These are phyloP conservation scores for Penicillium verrucosum DNA, from an alignment of 2,329 filamentous ascomycete genomes.

Conservation along the genomic window DNA sequence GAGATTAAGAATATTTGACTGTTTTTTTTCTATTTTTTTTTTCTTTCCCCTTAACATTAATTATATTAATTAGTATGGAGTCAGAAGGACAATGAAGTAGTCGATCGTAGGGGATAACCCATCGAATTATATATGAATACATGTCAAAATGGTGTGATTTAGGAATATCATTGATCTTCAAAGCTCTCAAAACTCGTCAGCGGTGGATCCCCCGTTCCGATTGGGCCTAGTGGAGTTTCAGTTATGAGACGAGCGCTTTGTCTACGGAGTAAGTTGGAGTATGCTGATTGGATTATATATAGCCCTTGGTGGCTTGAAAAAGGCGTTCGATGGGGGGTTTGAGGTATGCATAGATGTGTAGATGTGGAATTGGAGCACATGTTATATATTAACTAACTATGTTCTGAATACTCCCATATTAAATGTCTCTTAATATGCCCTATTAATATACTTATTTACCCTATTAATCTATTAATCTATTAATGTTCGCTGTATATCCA, in stretches of 20 bases:
- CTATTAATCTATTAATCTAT: not conserved
- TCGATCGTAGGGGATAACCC: not conserved
- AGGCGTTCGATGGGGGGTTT: not conserved
- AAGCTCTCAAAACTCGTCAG: constrained; percentile 18
- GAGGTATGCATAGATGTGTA: not conserved
- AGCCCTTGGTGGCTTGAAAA: not conserved
- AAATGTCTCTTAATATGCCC: not conserved
- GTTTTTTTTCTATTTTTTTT: not conserved
- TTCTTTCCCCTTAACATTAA: no score
- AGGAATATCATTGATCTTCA: not conserved
- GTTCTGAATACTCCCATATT: not conserved
- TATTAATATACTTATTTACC: no score
- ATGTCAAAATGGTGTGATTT: not conserved
- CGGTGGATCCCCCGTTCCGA: constrained; percentile 11
- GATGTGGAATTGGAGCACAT: not conserved
- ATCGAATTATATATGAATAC: not conserved
- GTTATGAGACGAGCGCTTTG: constrained; percentile 15
- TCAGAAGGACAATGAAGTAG: not conserved
- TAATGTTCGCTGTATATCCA: no score
- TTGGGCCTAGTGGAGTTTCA: constrained; percentile 21
- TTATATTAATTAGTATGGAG: not conserved
- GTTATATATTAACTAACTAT: no score
- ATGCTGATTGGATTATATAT: not conserved
- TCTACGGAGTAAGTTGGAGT: not conserved
- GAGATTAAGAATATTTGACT: not conserved